phyloP scores from a whole-genome alignment of 179 eudicot species.

The Drosera spatulata region DNA sequence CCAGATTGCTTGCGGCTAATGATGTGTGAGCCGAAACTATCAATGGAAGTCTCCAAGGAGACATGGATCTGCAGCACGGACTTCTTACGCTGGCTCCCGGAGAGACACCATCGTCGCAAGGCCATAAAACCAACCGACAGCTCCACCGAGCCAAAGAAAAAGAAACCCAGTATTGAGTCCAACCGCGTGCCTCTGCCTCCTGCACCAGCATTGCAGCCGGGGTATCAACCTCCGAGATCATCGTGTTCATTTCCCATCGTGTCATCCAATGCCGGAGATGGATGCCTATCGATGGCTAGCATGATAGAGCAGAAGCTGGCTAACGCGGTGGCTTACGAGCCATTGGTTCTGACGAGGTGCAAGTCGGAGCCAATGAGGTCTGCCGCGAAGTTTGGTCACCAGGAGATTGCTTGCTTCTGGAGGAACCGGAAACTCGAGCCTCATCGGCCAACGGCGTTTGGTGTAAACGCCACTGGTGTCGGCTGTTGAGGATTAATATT shows the following conservation, averaged over 20 bases:
- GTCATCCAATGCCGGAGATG: conserved; percentile 9
- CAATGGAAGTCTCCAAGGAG: conserved; percentile 94
- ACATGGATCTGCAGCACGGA: conserved; percentile 89
- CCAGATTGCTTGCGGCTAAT: conserved; percentile 83
- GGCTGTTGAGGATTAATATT: conserved; percentile 29
- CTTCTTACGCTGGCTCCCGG: conserved; percentile 57
- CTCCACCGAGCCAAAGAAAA: too few species aligned
- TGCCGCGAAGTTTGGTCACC: conserved; percentile 35
- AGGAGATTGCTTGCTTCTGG: conserved; percentile 42
- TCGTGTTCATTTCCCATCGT: conserved; percentile 63
- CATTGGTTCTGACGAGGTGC: conserved; percentile 69
- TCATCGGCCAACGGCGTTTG: conserved; percentile 44
- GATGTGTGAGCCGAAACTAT: conserved; percentile 91
- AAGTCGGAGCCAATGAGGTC: conserved; percentile 91
- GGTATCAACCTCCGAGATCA: conserved; percentile 41
- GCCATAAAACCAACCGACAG: conserved; percentile 3
- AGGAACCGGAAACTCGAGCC: conserved; percentile 63
- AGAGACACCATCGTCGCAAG: conserved; percentile 26
- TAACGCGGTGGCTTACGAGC: conserved; percentile 59
- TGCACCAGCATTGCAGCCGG: not conserved
- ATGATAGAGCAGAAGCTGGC: conserved; percentile 57
- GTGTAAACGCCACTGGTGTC: conserved; percentile 34
- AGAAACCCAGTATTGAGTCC: too few species aligned
- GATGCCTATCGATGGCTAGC: conserved; percentile 33
- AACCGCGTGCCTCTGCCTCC: too few species aligned